Evolutionary conservation across 2,329 filamentous ascomycete genomes (phyloP), one percentile per base, ranked within the genome.

Genomic region (Amesomyces nigricolor): DNA sequence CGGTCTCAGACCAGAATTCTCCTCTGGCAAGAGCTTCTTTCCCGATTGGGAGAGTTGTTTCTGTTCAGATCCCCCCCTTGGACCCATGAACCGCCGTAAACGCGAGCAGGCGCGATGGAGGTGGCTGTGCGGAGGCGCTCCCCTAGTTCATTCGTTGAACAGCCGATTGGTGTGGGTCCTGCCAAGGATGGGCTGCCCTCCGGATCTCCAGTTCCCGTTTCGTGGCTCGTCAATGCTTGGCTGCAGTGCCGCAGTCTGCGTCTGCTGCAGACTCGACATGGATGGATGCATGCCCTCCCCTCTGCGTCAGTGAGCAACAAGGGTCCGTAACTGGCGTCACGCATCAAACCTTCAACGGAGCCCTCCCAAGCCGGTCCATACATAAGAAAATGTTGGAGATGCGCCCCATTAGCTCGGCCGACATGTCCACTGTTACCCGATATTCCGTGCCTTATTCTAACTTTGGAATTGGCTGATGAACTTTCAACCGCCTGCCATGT

Each of bases 401-500:
- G 35, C 48, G n/a, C 45, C n/a, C 16, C 26, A 17, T 38, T 46
- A 22, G n/a, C 47, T 40, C 51, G 39, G 17, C 47, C 49, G 37
- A 30, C 17, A 55, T 35, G 37, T 44, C 37, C 22, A 22, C 48
- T 30, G 47, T 30, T 30, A 13, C 26, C 43, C 46, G 43, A 32
- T 49, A 50, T 55, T 44, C 49, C 46, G 43, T 43, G 37, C 19
- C 37, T 50, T 55, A 30, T 53, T 47, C 29, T 57, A 42, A 46
- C 40, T 29, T 9, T 46, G 43, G 45, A 44, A 50, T 43, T 48
- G 50, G 32, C 35, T 48, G 43, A 58, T 30, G 16, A 38, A 35
- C 32, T n/a, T 17, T 17, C 47, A 32, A 30, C 45, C 35, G 16
- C 29, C 39, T 42, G 50, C 32, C 40, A 64, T 64, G 62, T 63